A percentile compares a stretch with the other conserved stretches of the same genome.
Conservation (phyloP, 1,284 basidiomycete genomes). For the Boletellus deceptivus region DNA sequence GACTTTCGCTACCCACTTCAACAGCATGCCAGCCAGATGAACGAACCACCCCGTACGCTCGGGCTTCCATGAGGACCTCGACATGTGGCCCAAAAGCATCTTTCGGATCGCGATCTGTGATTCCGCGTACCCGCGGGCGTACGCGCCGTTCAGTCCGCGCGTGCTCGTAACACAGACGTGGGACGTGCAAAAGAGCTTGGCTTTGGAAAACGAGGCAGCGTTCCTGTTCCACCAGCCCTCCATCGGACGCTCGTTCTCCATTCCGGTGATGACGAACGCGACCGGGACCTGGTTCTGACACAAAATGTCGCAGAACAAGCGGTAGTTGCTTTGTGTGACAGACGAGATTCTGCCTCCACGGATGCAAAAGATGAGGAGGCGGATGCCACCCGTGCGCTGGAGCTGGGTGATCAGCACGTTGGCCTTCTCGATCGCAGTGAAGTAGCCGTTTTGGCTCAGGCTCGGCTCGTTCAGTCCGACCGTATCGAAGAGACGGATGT, state of each 20-base stretch:
- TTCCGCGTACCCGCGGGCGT: conserved; percentile 12
- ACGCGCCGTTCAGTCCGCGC: conserved; percentile 9
- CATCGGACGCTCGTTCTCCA: conserved; percentile 27
- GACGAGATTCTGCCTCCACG: conserved; percentile 26
- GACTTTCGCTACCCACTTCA: conserved; percentile 18
- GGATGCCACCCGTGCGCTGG: conserved; percentile 22
- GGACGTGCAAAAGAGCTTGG: conserved; percentile 14
- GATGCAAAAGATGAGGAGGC: conserved; percentile 28
- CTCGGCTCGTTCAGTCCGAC: conserved; percentile 23
- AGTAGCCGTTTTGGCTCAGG: conserved; percentile 15
- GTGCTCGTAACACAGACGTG: conserved; percentile 27
- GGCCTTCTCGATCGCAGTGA: conserved; percentile 21
- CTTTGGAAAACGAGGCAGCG: conserved; percentile 2
- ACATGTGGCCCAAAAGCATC: conserved; percentile 21
- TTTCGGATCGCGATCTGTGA: conserved; percentile 14
- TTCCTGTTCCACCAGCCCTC: conserved; percentile 25
- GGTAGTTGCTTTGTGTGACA: conserved; percentile 22
- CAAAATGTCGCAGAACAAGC: conserved; percentile 23
- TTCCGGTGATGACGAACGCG: conserved; percentile 25
- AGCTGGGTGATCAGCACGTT: conserved; percentile 26
- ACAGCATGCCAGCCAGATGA: conserved; percentile 20
- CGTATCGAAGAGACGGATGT: conserved; percentile 23
- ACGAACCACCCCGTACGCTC: conserved; percentile 21
- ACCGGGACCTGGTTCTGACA: conserved; percentile 28
- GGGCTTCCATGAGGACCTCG: conserved; percentile 19